Evolutionary conservation across 768 basidiomycete species (phyloP), one percentile per base, ranked within the genome.

Genomic region (Termitomyces heimii): DNA sequence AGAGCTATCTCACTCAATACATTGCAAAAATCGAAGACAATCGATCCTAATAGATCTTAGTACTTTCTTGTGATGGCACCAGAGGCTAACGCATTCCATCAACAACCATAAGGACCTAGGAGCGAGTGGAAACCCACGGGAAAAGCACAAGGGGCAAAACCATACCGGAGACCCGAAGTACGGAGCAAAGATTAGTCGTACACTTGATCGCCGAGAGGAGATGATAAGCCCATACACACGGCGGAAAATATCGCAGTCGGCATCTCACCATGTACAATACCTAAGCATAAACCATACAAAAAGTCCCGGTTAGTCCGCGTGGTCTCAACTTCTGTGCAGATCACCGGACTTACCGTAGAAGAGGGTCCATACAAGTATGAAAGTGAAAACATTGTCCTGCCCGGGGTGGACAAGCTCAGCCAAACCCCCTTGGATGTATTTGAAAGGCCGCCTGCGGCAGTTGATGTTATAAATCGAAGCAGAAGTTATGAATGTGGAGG

Each of bases 361-460:
- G 55, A 96, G 75, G 35, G 94, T 98, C 94, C 94, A 98, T 22
- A 89, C 87, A 29, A 97, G 81, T 57, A 98, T 81, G 65, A 95
- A 98, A 3, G 92, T 92, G 65, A 93, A 92, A 18, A 87, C 75
- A 62, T 93, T 94, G 71, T 97, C 94, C 71, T 94, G 90, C 10
- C 92, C 92, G 0, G 94, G 88, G 60, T 88, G 92, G 47, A 86
- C 73, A 37, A 96, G 72, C 54, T 89, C 89, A 70, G 77, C 72
- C 58, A 82, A 66, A 2, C 88, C 88, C 5, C 84, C 83, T 44
- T 78, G 73, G 18, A 86, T 65, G 69, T 83, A 92, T 63, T 83
- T 87, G 42, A 71, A 62, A 0, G 89, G 86, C 32, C 75, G 76
- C 3, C 84, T 82, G 53, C 78, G 75, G 73, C 90, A 94, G 65